Base-by-base conservation (phyloP, 23 red algal genomes). In the Gracilaria gracilis region DNA sequence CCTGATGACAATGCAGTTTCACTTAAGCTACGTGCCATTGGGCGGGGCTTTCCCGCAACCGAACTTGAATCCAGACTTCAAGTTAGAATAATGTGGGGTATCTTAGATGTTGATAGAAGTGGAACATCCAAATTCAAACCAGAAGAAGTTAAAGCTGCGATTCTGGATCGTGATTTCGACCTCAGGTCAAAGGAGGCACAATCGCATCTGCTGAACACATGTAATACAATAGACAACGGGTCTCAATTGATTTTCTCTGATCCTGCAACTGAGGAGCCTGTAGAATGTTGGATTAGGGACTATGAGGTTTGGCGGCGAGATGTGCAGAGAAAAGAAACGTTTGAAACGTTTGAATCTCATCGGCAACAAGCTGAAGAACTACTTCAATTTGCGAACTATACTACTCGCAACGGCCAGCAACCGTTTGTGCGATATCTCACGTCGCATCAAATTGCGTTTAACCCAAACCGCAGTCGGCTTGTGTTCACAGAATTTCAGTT, bases 211-310 rank as follows among this genome's bases (percentile, higher is more conserved):
- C 42, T 46, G 42, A 11, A 46, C 11, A 11, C 42, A 7, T 46
- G 42, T 11, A 46, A 11, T 11, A 46, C 5, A 4, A 11, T 46
- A 46, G 42, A 4, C 11, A 46, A 46, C 42, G 4, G 42, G 11
- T 11, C 42, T 11, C 4, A 4, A 46, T 46, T 46, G 42, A 46
- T 46, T 46, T 46, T 46, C 42, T 46, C 42, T 46, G 11, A 46
- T 46, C 42, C 42, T 11, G 5, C 42, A 46, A 46, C 42, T 46
- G 42, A 24, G 24, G 61, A 85, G 50, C 32, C 83, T 13, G 91
- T 88, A 32, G 91, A 88, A 0, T 93, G 91, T 53, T 88, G 91
- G 91, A 93, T 93, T 75, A 40, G 38, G 11, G 82, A 86, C 21
- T 93, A 76, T 29, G 25, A 72, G 58, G 31, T 29, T 28, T 93